A percentile compares a stretch with the other conserved stretches of the same genome.
These are phyloP conservation scores for Penicillium crustosum DNA, from an alignment of 2,329 filamentous ascomycete species.

Conservation along the genomic window DNA sequence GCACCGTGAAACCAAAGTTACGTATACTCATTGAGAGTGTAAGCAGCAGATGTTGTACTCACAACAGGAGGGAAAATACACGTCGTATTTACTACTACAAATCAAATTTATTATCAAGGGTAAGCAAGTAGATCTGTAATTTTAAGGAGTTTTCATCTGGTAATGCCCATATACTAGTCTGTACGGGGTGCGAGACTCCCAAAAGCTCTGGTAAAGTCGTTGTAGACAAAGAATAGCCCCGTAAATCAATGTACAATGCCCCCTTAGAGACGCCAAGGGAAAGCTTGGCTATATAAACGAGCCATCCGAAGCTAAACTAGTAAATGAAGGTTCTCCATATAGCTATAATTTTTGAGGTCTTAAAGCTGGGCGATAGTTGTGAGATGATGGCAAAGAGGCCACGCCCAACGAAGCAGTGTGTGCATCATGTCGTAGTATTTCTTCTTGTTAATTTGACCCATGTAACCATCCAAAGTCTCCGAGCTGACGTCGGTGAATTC, in stretches of 20 bases:
- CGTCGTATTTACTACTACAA: too few relatives aligned
- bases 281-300: background rate
- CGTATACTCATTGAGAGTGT: background rate
- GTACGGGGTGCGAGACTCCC: background rate
- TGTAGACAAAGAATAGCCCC: background rate
- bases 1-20: background rate
- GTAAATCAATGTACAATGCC: background rate
- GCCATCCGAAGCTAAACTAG: background rate
- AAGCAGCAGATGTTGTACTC: background rate
- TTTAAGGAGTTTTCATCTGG: background rate
- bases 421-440: slow-evolving; percentile 2
- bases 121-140: background rate
- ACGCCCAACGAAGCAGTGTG: slow-evolving; percentile 1
- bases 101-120: background rate
- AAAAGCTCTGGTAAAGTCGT: background rate
- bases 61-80: background rate
- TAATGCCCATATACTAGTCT: background rate
- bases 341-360: background rate
- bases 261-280: too few relatives aligned
- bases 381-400: background rate
- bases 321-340: background rate
- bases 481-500: background rate
- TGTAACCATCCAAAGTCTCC: background rate
- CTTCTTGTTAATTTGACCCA: background rate
- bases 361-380: background rate